A percentile compares a stretch with the other conserved stretches of the same genome.
Conservation (phyloP, 805 yeast genomes). For the Candida coquimbonensis region DNA sequence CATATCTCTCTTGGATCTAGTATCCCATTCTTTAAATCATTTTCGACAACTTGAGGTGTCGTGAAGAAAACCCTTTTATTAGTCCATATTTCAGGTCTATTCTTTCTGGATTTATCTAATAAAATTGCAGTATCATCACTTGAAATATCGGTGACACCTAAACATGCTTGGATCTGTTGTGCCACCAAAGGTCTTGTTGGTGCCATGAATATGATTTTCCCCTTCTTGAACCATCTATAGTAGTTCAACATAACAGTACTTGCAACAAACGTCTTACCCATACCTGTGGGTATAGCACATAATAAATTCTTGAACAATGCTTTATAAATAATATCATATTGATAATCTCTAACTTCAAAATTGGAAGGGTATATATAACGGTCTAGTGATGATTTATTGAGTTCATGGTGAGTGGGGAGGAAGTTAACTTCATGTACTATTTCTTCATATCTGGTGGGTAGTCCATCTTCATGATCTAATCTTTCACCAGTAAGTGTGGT, state of each 20-base stretch:
- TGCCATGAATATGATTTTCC: constrained; percentile 89
- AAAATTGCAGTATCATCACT: constrained; percentile 71
- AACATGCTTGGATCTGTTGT: constrained; percentile 91
- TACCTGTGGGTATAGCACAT: constrained; percentile 94
- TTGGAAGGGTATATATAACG: constrained; percentile 81
- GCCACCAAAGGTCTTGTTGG: constrained; percentile 96
- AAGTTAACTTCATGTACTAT: constrained; percentile 27
- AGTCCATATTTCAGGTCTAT: constrained; percentile 75
- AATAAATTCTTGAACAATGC: constrained; percentile 69
- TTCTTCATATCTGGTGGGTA: constrained; percentile 28
- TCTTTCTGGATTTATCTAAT: constrained; percentile 48
- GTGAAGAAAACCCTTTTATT: constrained; percentile 77
- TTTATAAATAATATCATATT: constrained; percentile 66
- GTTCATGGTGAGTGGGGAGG: constrained; percentile 44
- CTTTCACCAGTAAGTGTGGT: constrained; percentile 27
- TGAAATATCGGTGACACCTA: constrained; percentile 80
- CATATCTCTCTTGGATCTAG: constrained; percentile 70
- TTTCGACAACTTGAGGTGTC: constrained; percentile 94
- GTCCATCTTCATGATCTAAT: constrained; percentile 11
- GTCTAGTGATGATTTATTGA: constrained; percentile 32
- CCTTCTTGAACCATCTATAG: constrained; percentile 72
- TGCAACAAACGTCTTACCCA: constrained; percentile 96
- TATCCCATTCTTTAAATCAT: constrained; percentile 71
- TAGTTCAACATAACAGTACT: constrained; percentile 88
- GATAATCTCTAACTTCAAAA: constrained; percentile 80